Evolutionary conservation across 495 filamentous ascomycete species (phyloP).

Genomic region (Lentithecium fluviatile): DNA sequence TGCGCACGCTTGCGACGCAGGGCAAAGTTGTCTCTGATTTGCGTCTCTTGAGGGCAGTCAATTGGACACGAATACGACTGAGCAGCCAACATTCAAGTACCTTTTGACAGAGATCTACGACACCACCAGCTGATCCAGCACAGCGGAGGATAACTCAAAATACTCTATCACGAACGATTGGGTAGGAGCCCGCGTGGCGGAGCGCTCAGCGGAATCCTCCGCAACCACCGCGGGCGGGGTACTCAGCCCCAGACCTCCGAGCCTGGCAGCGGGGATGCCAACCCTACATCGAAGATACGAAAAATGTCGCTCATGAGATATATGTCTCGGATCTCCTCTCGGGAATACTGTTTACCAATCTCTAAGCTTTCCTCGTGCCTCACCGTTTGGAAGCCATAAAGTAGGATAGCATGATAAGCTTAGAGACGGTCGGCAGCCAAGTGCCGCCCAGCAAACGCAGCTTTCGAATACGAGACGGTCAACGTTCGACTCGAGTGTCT

Average conservation of each 20-base stretch:
- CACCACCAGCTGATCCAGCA: not conserved
- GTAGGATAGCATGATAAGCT: constrained; percentile 12
- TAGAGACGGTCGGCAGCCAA: not conserved
- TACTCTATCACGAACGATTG: constrained; percentile 1
- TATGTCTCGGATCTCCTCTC: not conserved
- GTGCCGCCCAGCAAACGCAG: not conserved
- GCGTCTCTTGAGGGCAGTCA: too few species aligned
- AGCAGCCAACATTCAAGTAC: too few species aligned
- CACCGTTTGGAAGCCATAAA: constrained; percentile 3
- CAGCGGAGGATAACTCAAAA: not conserved
- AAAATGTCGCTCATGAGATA: too few species aligned
- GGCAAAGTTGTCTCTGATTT: too few species aligned
- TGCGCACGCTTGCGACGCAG: too few species aligned
- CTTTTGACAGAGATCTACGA: too few species aligned
- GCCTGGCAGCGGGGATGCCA: not conserved
- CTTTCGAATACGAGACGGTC: constrained; percentile 15
- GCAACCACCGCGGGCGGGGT: not conserved
- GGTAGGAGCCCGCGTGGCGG: constrained; percentile 10
- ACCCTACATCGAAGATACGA: not conserved
- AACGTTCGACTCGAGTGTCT: constrained; percentile 18
- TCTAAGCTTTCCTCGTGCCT: not conserved
- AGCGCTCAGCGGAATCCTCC: not conserved
- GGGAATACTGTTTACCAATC: not conserved
- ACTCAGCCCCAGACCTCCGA: not conserved
- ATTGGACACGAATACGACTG: too few species aligned